Percentiles rank a stretch among this genome's conserved stretches.
Evolutionary conservation across 768 basidiomycete genomes (phyloP).

Genomic region (Xerocomellus dryophilus): DNA sequence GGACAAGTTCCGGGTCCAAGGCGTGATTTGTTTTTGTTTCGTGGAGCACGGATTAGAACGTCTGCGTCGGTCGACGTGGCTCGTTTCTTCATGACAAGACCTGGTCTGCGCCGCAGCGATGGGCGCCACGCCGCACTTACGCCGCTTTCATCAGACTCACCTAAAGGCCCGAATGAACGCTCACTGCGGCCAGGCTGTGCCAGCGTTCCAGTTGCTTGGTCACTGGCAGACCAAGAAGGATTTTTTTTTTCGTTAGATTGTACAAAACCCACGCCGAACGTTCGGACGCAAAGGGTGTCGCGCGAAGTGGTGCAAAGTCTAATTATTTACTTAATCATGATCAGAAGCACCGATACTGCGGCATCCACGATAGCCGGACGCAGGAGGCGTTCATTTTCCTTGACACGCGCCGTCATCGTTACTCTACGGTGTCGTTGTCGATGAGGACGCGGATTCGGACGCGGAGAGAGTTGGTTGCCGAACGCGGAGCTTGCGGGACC

Average conservation of each 20-base stretch:
- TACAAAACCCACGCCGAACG: slow-evolving; percentile 1
- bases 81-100: slow-evolving; percentile 15
- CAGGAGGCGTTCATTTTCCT: not conserved
- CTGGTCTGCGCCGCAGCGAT: slow-evolving; percentile 1
- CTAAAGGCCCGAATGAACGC: not conserved
- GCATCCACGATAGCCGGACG: not conserved
- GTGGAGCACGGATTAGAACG: not conserved
- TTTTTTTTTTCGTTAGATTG: not conserved
- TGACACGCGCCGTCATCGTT: not conserved
- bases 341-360: not conserved
- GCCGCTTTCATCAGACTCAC: not conserved
- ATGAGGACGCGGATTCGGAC: not conserved
- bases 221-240: not conserved
- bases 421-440: not conserved
- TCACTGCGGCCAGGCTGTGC: not conserved
- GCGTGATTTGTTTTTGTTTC: not conserved
- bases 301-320: slow-evolving; percentile 3
- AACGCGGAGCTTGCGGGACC: not conserved
- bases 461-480: not conserved
- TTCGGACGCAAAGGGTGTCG: not conserved
- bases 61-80: slow-evolving; percentile 14
- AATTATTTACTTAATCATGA: slow-evolving; percentile 1
- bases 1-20: slow-evolving; percentile 11
- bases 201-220: not conserved
- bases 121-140: not conserved